Evolutionary conservation across 345 rosid species (phyloP), one percentile per base, ranked within the genome.

Genomic region (Boechera retrofracta): DNA sequence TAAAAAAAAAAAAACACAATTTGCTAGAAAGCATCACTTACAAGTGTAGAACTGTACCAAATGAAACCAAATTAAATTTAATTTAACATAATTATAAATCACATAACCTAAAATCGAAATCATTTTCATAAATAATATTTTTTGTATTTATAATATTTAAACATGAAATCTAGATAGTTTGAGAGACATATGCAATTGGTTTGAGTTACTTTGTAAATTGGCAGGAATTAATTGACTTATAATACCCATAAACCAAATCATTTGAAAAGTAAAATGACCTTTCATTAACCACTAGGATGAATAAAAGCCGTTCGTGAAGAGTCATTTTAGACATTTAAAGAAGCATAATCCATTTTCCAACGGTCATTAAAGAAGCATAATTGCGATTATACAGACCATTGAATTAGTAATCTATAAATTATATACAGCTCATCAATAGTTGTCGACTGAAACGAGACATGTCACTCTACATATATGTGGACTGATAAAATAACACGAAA

Each of bases 401-500:
- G 33, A 44, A 47, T 11, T 57, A 60, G 16, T 74, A 66, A 36
- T 58, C 36, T 28, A 28, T 32, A 44, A 53, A 16, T 16, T 48
- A 26, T 69, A 76, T 35, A 63, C 58, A 77, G 58, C 71, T 64
- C 76, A 64, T 70, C 58, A 71, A 7, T 56, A 71, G 61, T 39
- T 77, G 76, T 71, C 76, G 53, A 77, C 72, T 26, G 31, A 39
- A 48, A 64, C 15, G 77, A 77, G 77, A 71, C 67, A 71, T 56
- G 67, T 18, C 81, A 64, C 44, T 62, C 64, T 63, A 53, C 33
- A 54, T 53, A 76, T 63, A 62, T 36, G 12, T 69, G 51, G 33
- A 71, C 12, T 64, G 72, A 70, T 55, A 55, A 44, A 63, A 61
- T 24, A 61, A 32, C 48, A 24, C 0, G 7, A 66, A 61, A 21